Evolutionary conservation across 2,329 filamentous ascomycete species (phyloP), one percentile per base, ranked within the genome.

Genomic region (Aureobasidium sp.): DNA sequence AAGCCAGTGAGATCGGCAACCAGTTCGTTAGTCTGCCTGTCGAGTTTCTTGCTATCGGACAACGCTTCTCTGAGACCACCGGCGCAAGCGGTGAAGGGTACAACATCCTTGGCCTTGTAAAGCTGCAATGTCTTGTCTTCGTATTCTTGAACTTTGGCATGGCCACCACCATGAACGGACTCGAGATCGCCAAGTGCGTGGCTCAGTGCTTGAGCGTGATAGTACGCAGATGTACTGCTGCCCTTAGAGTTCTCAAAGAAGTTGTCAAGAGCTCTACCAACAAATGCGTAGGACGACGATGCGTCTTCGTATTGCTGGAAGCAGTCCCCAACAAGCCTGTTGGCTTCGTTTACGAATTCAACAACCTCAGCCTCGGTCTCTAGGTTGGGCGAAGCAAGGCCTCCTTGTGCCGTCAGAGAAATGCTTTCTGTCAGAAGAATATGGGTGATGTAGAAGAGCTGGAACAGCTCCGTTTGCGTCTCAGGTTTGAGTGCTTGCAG

Each of bases 371-470:
- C 73, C 47, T 82, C 80, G 3, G 58, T 47, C 17, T 62, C 62
- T 15, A 53, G 52, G 15, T 47, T 49, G 11, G 76, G 64, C 5
- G 76, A 74, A 9, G 54, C 45, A 3, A 86, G 75, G 8, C 77
- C 74, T 65, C 84, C 85, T 9, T 79, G 78, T 5, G 78, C 78
- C 17, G 79, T 75, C 56, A 87, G 76, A 50, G 79, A 82, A 19
- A 85, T 68, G 62, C 86, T 85, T 64, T 87, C 84, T 60, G 84
- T 80, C 17, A 82, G 78, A 24, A 87, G 70, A 64, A 85, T 78
- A 2, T 81, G 69, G 2, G 79, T 80, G n/a, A 85, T 68, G 17
- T 79, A 77, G 7, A 86, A 71, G 63, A 81, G 79, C 29, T 74
- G 75, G 40, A 82, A 76, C 3, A 83, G 63, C n/a, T 74, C 68